Percentiles rank a stretch among this genome's conserved stretches.
Conservation (phyloP, 164 flowering plant species). For the Santalum album region DNA sequence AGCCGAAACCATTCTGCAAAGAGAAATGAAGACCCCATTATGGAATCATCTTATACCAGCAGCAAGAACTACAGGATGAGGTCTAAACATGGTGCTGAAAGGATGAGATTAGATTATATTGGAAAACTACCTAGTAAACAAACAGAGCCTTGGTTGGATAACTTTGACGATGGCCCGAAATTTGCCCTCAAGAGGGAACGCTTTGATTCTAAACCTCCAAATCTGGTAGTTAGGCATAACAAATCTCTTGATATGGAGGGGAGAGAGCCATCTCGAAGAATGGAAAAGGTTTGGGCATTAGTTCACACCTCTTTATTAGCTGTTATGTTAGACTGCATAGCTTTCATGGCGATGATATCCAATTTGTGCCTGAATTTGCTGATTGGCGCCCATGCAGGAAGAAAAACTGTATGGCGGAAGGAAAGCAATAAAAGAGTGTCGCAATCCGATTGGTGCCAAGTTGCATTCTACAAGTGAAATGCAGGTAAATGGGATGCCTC, state of each 20-base stretch:
- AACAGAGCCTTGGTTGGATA: slow-evolving; percentile 17
- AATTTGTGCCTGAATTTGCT: slow-evolving; percentile 4
- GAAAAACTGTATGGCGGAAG: slow-evolving; percentile 20
- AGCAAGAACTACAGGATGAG: slow-evolving; percentile 10
- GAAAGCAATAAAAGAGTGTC: slow-evolving; percentile 19
- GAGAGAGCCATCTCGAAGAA: slow-evolving; percentile 18
- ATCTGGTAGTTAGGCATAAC: slow-evolving; percentile 8
- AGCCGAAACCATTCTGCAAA: slow-evolving; percentile 17
- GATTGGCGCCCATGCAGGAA: slow-evolving; percentile 21
- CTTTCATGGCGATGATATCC: slow-evolving; percentile 1
- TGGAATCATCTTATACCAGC: slow-evolving; percentile 15
- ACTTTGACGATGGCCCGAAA: slow-evolving; percentile 15
- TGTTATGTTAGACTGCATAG: not conserved
- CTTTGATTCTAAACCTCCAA: slow-evolving; percentile 22
- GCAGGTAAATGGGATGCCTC: not conserved
- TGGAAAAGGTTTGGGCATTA: slow-evolving; percentile 26
- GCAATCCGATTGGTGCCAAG: slow-evolving; percentile 16
- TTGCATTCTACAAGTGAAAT: slow-evolving; percentile 23
- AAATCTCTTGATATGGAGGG: slow-evolving; percentile 24
- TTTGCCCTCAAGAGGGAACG: slow-evolving; percentile 16
- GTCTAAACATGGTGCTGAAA: slow-evolving; percentile 20
- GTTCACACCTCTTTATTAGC: slow-evolving; percentile 4
- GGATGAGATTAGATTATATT: slow-evolving; percentile 19
- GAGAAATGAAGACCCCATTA: slow-evolving; percentile 25
- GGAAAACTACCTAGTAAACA: slow-evolving; percentile 17